Percentiles rank a stretch among this genome's conserved stretches.
Conservation (phyloP, 305 asterid species). For the Fraxinus baroniana region DNA sequence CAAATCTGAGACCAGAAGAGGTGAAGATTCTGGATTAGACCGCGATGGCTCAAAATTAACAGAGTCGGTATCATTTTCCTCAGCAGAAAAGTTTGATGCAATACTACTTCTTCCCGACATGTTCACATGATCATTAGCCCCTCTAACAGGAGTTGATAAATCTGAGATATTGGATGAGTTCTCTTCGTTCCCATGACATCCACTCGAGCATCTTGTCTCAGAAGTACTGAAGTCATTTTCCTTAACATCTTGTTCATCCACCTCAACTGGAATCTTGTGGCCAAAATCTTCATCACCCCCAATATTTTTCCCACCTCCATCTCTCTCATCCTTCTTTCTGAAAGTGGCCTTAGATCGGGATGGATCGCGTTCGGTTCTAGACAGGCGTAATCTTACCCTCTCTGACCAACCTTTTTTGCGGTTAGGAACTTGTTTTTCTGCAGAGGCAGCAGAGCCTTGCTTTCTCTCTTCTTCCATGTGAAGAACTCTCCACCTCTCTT, state of each 20-base stretch:
- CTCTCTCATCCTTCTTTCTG: conserved; percentile 39
- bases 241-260: conserved; percentile 26
- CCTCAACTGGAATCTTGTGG: conserved; percentile 33
- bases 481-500: conserved; percentile 88
- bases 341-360: conserved; percentile 44
- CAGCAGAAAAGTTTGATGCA: conserved; percentile 64
- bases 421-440: conserved; percentile 39
- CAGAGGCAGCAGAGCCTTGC: conserved; percentile 22
- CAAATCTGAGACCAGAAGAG: conserved; percentile 39
- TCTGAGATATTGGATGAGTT: conserved; percentile 46
- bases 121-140: conserved; percentile 34
- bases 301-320: conserved; percentile 36
- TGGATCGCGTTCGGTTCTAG: conserved; percentile 69
- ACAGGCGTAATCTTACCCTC: conserved; percentile 54
- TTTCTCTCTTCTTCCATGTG: conserved; percentile 70
- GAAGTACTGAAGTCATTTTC: conserved; percentile 18
- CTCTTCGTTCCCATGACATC: conserved; percentile 45
- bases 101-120: conserved; percentile 69
- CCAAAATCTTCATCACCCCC: conserved; percentile 27
- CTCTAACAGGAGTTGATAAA: conserved; percentile 42
- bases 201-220: conserved; percentile 10
- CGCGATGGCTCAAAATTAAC: conserved; percentile 25
- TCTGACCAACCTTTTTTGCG: conserved; percentile 70
- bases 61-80: conserved; percentile 45
- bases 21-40: conserved; percentile 33